phyloP scores from a whole-genome alignment of 805 yeast species.

The Cyberlindnera euphorbiae region DNA sequence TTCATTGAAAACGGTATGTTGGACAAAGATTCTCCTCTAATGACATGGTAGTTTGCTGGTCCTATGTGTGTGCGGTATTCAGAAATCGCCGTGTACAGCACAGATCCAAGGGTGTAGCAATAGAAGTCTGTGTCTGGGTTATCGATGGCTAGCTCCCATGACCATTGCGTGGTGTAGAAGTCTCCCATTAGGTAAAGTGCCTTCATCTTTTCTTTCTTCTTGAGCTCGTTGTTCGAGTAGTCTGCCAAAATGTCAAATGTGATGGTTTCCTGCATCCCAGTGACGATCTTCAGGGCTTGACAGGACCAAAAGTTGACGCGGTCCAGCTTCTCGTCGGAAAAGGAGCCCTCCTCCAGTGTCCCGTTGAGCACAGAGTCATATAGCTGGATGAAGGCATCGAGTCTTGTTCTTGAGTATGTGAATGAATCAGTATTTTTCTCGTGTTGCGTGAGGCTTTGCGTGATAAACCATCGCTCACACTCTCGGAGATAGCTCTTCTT shows the following conservation, averaged over 20 bases:
- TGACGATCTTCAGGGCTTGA: conserved; percentile 19
- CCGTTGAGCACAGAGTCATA: conserved; percentile 17
- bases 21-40: conserved; percentile 17
- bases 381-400: conserved; percentile 16
- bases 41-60: conserved; percentile 21
- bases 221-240: conserved; percentile 20
- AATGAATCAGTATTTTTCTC: conserved; percentile 15
- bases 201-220: conserved; percentile 14
- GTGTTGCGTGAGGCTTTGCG: conserved; percentile 9
- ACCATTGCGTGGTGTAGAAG: conserved; percentile 18
- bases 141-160: conserved; percentile 26
- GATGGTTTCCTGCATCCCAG: conserved; percentile 14
- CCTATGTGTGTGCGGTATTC: conserved; percentile 16
- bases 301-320: conserved; percentile 19
- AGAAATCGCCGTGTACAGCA: conserved; percentile 11
- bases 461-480: conserved; percentile 17
- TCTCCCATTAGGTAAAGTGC: conserved; percentile 13
- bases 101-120: conserved; percentile 16
- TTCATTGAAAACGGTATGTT: conserved; percentile 19
- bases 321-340: conserved; percentile 10
- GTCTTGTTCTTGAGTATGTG: conserved; percentile 14
- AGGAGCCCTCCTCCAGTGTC: not conserved
- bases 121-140: conserved; percentile 19
- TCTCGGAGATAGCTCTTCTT: conserved; percentile 16
- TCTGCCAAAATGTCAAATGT: conserved; percentile 15